Percentiles rank a stretch among this genome's conserved stretches.
Evolutionary conservation across 129 eudicot genomes (phyloP).

Genomic region (Smallanthus sonchifolius): DNA sequence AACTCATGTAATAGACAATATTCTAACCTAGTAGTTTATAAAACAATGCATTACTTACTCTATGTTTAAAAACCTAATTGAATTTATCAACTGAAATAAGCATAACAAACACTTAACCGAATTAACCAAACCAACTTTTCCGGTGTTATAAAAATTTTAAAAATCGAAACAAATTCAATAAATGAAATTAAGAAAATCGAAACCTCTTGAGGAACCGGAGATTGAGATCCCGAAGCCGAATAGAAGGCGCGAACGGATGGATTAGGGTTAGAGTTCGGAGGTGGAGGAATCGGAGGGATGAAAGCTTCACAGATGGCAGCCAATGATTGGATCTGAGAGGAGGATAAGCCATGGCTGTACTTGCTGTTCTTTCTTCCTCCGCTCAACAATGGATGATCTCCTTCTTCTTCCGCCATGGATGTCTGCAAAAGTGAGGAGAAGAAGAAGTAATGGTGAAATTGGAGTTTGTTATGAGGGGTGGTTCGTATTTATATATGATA

Average conservation of each 20-base stretch:
- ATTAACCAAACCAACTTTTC: too few relatives aligned
- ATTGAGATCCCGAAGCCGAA: conserved; percentile 42
- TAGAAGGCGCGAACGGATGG: conserved; percentile 26
- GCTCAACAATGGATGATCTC: conserved; percentile 54
- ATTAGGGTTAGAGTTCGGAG: not conserved
- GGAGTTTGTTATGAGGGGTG: not conserved
- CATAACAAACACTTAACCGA: too few relatives aligned
- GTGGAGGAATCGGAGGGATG: conserved; percentile 52
- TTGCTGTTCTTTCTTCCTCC: conserved; percentile 38
- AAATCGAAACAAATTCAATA: not conserved
- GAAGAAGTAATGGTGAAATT: not conserved
- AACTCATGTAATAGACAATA: too few relatives aligned
- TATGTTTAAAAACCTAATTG: too few relatives aligned
- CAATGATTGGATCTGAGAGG: conserved; percentile 65
- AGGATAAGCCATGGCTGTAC: conserved; percentile 66
- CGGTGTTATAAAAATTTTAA: not conserved
- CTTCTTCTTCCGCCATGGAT: conserved; percentile 15
- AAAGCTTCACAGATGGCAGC: conserved; percentile 63
- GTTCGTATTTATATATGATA: not conserved
- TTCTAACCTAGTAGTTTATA: too few relatives aligned
- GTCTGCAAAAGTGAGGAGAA: not conserved
- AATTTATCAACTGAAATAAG: too few relatives aligned
- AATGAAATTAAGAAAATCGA: not conserved
- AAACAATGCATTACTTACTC: too few relatives aligned
- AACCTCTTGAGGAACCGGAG: conserved; percentile 65